These are phyloP conservation scores for Wickerhamomyces hampshirensis DNA, from an alignment of 805 yeast genomes.

Conservation along the genomic window DNA sequence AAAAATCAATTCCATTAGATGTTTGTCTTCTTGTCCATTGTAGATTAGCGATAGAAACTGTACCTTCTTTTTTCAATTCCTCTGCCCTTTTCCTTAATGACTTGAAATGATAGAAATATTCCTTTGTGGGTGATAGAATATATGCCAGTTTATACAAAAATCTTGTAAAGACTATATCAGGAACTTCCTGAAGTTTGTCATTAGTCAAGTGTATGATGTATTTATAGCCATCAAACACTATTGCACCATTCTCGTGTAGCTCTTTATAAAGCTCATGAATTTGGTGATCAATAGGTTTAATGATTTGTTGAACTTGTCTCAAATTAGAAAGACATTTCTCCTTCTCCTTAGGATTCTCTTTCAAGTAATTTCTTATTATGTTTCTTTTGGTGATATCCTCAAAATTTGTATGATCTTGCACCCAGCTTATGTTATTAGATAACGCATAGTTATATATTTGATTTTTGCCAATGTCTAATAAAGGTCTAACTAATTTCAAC, in stretches of 20 bases:
- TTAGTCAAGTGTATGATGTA: conserved; percentile 16
- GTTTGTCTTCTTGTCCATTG: background rate
- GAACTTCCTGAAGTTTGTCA: conserved; percentile 9
- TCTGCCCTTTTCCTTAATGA: background rate
- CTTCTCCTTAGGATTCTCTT: conserved; percentile 11
- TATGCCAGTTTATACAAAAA: conserved; percentile 23
- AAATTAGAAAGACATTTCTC: conserved; percentile 13
- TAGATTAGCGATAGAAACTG: background rate
- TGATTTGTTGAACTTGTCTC: conserved; percentile 17
- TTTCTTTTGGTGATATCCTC: conserved; percentile 54
- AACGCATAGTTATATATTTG: conserved; percentile 44
- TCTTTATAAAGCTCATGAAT: conserved; percentile 1
- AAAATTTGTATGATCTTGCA: conserved; percentile 63
- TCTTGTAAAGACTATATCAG: conserved; percentile 21
- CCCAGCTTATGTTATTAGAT: conserved; percentile 45
- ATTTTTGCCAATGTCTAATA: conserved; percentile 41
- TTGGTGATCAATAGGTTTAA: conserved; percentile 15
- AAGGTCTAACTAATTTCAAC: conserved; percentile 43
- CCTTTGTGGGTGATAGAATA: conserved; percentile 25
- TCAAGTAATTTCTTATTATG: conserved; percentile 36
- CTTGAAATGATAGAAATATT: conserved; percentile 22
- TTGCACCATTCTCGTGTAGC: conserved; percentile 1
- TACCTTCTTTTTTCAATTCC: background rate
- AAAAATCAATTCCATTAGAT: conserved; percentile 2
- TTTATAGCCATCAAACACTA: background rate